Evolutionary conservation across 768 basidiomycete genomes (phyloP).

Genomic region (Phylloporus rhodoxanthus): DNA sequence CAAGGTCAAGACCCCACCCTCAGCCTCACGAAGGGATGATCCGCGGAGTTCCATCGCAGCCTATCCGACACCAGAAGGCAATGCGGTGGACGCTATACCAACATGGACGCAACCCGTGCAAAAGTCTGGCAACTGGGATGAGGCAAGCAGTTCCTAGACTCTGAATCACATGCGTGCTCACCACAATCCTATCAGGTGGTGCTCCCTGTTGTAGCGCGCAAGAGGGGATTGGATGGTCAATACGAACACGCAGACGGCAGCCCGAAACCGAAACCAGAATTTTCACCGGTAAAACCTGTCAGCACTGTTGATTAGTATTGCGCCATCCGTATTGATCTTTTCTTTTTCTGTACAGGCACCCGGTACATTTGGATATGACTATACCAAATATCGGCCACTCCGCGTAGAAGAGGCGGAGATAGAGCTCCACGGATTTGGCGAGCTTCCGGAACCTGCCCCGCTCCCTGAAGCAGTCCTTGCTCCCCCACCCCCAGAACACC

Average conservation of each 20-base stretch:
- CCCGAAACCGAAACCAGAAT: constrained; percentile 45
- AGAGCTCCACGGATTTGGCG: constrained; percentile 64
- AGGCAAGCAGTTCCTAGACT: constrained; percentile 40
- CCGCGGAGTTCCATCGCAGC: constrained; percentile 56
- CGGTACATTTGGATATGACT: constrained; percentile 77
- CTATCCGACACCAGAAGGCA: constrained; percentile 58
- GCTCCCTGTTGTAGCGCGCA: constrained; percentile 76
- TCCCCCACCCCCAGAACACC: constrained; percentile 7
- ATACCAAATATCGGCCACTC: constrained; percentile 58
- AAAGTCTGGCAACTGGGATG: constrained; percentile 76
- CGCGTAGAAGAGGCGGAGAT: constrained; percentile 44
- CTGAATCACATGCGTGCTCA: constrained; percentile 4
- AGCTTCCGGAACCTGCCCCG: constrained; percentile 26
- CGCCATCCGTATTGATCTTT: not conserved
- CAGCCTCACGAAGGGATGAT: constrained; percentile 34
- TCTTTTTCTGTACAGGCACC: constrained; percentile 48
- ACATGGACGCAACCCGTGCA: constrained; percentile 73
- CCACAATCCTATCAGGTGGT: constrained; percentile 52
- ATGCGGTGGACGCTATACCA: constrained; percentile 69
- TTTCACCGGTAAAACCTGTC: constrained; percentile 49
- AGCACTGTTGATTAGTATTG: constrained; percentile 19
- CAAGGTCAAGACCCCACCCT: constrained; percentile 30
- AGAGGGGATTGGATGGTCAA: constrained; percentile 68
- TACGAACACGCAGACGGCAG: constrained; percentile 69
- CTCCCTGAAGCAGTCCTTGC: constrained; percentile 8